Base-by-base conservation (phyloP, 1,284 basidiomycete species). In the Paramarasmius palmivorus region DNA sequence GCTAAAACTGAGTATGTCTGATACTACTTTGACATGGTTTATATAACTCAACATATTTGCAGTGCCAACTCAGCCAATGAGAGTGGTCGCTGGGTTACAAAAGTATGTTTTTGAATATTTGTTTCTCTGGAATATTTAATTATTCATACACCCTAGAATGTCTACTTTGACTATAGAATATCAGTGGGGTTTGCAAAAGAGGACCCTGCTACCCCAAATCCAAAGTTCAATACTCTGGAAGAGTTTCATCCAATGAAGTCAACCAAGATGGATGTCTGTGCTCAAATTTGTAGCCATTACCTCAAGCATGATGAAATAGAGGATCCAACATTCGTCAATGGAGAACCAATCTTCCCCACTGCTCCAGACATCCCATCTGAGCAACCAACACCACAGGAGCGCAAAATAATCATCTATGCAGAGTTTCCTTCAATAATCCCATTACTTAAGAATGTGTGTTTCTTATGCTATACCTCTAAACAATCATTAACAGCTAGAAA, bases 1-100 rank as follows among this genome's bases (percentile, higher is more conserved):
- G 60, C 65, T 0, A 61, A 63, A 29, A 60, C 59, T 1, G 49
- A 40, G 65, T 70, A 36, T 57, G 63, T 55, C 9, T n/a, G n/a
- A n/a, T n/a, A n/a, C n/a, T n/a, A n/a, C n/a, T n/a, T n/a, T n/a
- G n/a, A n/a, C n/a, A 32, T 22, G 15, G 49, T 15, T 2, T 46
- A 19, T 46, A 45, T 29, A 8, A 14, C 38, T 47, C 8, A 8
- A 19, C 10, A 26, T 34, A 19, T 44, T n/a, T 23, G 46, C 25
- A 66, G 63, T 14, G 57, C 60, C 9, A 53, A 51, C 2, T 17
- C 52, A 1, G 39, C 49, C 2, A 65, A 63, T 19, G 52, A 55
- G 1, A 23, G 42, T 1, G 26, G 50, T 48, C 4, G 54, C 65
- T 20, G 68, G 2, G 49, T 68, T 26, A 58, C 55, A 2, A 64